Percentiles rank a stretch among this genome's conserved stretches.
phyloP scores from a whole-genome alignment of 129 eudicot genomes.

The Pseudognaphalium luteoalbum region DNA sequence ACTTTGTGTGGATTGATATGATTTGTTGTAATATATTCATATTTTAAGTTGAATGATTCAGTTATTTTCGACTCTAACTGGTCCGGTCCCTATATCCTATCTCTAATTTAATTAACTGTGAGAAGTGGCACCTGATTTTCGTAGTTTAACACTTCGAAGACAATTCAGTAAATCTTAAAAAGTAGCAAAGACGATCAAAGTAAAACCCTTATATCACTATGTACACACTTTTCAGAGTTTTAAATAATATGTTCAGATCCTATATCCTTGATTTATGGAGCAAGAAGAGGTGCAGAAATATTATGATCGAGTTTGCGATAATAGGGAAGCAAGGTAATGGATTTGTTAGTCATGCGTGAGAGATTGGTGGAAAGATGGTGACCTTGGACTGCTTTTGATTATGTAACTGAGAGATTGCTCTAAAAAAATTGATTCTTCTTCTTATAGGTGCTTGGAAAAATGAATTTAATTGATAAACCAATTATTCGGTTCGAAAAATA shows the following conservation, averaged over 20 bases:
- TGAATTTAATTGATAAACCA: too few species aligned
- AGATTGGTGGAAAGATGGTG: not conserved
- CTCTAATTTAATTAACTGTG: too few species aligned
- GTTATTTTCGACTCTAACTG: too few species aligned
- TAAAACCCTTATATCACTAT: not conserved
- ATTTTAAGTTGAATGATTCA: not conserved
- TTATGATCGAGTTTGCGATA: not conserved
- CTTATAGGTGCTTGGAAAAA: too few species aligned
- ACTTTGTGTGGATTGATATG: not conserved
- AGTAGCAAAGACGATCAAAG: not conserved
- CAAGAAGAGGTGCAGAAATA: not conserved
- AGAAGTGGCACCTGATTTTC: too few species aligned
- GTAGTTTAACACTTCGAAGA: not conserved
- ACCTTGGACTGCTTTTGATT: not conserved
- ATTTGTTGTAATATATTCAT: not conserved
- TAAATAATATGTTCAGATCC: not conserved
- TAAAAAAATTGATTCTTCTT: too few species aligned
- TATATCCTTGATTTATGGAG: not conserved
- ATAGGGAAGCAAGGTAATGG: not conserved
- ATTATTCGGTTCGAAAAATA: too few species aligned
- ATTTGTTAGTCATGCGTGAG: too few species aligned
- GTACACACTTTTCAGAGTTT: not conserved
- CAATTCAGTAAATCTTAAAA: not conserved
- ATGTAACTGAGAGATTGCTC: not conserved
- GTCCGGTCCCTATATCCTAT: not conserved